Conservation (phyloP, 2,329 filamentous ascomycete species). For the Ophioceras dolichostomum region DNA sequence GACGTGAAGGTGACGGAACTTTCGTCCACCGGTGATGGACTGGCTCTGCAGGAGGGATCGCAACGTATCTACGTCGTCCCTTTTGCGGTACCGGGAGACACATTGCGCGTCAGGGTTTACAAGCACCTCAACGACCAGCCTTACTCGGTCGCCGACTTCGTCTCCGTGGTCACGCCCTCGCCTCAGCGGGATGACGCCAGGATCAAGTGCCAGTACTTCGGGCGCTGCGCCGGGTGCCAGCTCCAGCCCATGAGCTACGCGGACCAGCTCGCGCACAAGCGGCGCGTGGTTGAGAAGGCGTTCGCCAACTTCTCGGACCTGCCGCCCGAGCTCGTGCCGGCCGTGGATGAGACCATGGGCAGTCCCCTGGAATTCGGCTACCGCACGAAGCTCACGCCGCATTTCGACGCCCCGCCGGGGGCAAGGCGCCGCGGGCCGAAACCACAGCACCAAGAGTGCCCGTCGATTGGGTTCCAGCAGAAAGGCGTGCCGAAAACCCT, state of each 20-base stretch:
- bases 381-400: slow-evolving; percentile 91
- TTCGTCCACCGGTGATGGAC: slow-evolving; percentile 84
- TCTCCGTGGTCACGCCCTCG: slow-evolving; percentile 64
- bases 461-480: slow-evolving; percentile 79
- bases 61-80: slow-evolving; percentile 72
- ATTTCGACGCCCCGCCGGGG: slow-evolving; percentile 68
- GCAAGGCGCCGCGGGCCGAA: slow-evolving; percentile 26
- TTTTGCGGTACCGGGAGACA: slow-evolving; percentile 79
- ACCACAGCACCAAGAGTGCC: slow-evolving; percentile 50
- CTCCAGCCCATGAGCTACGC: slow-evolving; percentile 93
- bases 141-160: slow-evolving; percentile 71
- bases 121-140: slow-evolving; percentile 41
- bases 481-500: slow-evolving; percentile 73
- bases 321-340: slow-evolving; percentile 59
- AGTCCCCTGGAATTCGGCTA: slow-evolving; percentile 89
- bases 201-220: slow-evolving; percentile 77
- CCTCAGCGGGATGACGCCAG: slow-evolving; percentile 64
- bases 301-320: slow-evolving; percentile 85
- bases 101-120: slow-evolving; percentile 64
- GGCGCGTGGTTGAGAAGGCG: slow-evolving; percentile 76
- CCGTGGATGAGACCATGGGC: slow-evolving; percentile 72
- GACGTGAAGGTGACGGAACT: slow-evolving; percentile 72
- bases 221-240: slow-evolving; percentile 81
- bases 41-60: slow-evolving; percentile 57
- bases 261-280: slow-evolving; percentile 78